Evolutionary conservation across 1,139 yeast species (phyloP).

Genomic region (Diutina scorzettiae): DNA sequence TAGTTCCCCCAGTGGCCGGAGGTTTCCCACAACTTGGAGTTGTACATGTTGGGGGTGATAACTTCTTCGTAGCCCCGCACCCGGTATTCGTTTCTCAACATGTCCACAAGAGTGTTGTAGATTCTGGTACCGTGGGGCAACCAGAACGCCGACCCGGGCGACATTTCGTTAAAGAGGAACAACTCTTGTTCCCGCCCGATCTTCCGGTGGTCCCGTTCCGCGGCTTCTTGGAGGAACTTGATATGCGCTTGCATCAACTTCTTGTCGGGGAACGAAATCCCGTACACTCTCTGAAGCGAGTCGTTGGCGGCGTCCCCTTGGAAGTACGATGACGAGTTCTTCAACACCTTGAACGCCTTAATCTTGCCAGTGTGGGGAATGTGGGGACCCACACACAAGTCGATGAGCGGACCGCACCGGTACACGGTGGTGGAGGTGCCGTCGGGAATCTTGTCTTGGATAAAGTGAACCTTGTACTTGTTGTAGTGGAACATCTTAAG

Average conservation of each 20-base stretch:
- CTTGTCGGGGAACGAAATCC: conserved; percentile 98
- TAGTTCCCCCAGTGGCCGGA: conserved; percentile 98
- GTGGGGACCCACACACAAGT: conserved; percentile 97
- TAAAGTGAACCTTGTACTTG: conserved; percentile 86
- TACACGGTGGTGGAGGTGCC: conserved; percentile 94
- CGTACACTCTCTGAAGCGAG: conserved; percentile 94
- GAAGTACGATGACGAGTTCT: conserved; percentile 94
- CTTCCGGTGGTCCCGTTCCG: conserved; percentile 93
- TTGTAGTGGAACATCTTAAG: conserved; percentile 91
- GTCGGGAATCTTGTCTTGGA: conserved; percentile 84
- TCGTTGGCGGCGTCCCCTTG: conserved; percentile 89
- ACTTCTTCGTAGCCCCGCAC: conserved; percentile 95
- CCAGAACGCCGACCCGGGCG: conserved; percentile 98
- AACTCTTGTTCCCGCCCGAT: conserved; percentile 95
- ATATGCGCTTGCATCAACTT: conserved; percentile 91
- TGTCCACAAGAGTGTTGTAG: conserved; percentile 70
- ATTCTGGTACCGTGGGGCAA: conserved; percentile 97
- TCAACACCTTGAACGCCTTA: conserved; percentile 86
- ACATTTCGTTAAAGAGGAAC: conserved; percentile 88
- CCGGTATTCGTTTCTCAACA: conserved; percentile 73
- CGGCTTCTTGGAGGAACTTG: conserved; percentile 93
- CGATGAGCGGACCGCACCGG: conserved; percentile 96
- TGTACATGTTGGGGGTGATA: conserved; percentile 95
- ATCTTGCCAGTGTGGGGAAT: conserved; percentile 96
- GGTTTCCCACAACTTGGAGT: conserved; percentile 90